phyloP scores from a whole-genome alignment of 2,329 filamentous ascomycete species.

The Colletotrichum australisinense region DNA sequence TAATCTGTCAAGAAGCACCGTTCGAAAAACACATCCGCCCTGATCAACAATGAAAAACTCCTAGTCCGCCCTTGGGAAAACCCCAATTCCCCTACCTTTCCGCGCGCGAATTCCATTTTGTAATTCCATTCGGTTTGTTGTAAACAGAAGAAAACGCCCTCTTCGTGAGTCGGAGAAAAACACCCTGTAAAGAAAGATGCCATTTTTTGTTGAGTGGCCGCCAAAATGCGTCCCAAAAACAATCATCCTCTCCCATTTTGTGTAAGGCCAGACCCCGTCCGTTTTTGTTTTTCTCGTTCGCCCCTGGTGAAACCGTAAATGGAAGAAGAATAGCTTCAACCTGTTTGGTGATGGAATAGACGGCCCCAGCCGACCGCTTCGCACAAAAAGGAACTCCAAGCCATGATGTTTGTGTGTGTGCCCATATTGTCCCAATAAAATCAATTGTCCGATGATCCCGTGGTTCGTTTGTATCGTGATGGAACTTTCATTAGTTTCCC shows the following conservation, averaged over 20 bases:
- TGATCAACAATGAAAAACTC: not conserved
- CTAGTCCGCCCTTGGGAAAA: not conserved
- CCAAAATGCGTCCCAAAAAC: constrained; percentile 17
- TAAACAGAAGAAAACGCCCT: constrained; percentile 26
- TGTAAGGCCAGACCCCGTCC: constrained; percentile 15
- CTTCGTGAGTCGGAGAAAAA: constrained; percentile 7
- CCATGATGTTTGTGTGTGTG: constrained; percentile 11
- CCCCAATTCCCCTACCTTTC: not conserved
- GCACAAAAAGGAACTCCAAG: constrained; percentile 20
- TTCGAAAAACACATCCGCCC: not conserved
- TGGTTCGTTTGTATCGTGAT: constrained; percentile 31
- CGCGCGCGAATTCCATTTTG: not conserved
- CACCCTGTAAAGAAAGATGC: constrained; percentile 18
- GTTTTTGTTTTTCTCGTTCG: constrained; percentile 14
- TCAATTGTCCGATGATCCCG: not conserved
- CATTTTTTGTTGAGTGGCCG: constrained; percentile 8
- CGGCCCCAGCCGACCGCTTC: not conserved
- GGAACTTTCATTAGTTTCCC: constrained; percentile 20
- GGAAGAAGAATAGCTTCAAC: not conserved
- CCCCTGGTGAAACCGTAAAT: not conserved
- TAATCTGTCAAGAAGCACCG: not conserved
- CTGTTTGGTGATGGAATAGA: not conserved
- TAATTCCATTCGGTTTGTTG: not conserved
- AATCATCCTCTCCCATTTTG: not conserved
- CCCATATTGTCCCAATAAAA: not conserved